A percentile compares a stretch with the other conserved stretches of the same genome.
Evolutionary conservation across 108 stramenopile species (phyloP).

Genomic region (Ochromonas danica): DNA sequence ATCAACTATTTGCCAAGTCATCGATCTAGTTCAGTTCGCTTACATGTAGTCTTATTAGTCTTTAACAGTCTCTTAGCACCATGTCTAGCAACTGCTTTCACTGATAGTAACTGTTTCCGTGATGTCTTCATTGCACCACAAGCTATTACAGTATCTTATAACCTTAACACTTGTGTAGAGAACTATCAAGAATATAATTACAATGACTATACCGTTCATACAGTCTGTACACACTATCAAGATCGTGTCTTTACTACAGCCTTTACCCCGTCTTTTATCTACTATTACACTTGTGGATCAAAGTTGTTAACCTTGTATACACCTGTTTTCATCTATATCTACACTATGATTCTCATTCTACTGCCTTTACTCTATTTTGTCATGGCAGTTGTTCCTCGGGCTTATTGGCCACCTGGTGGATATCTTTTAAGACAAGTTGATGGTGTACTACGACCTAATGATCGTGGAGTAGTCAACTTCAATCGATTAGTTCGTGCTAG

Average conservation of each 20-base stretch:
- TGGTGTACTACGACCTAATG: neutral
- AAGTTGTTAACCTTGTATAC: neutral
- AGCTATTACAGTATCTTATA: neutral
- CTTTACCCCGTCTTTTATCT: constrained; percentile 18
- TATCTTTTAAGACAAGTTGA: neutral
- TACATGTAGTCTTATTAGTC: neutral
- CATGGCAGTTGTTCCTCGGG: neutral
- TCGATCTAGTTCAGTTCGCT: neutral
- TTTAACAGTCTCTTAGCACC: neutral
- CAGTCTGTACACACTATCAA: neutral
- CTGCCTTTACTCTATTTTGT: neutral
- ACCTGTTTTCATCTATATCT: neutral
- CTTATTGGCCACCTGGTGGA: neutral
- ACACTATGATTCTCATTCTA: neutral
- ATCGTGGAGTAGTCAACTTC: neutral
- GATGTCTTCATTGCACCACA: neutral
- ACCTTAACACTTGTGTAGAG: neutral
- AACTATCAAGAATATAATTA: neutral
- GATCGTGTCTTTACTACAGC: neutral
- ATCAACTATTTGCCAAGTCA: neutral
- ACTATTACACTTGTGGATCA: neutral
- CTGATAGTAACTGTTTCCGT: neutral
- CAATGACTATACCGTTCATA: neutral
- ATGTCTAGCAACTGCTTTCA: neutral
- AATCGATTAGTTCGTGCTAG: neutral